Evolutionary conservation across 805 yeast genomes (phyloP), one percentile per base, ranked within the genome.

Genomic region (Candida rishiriensis): DNA sequence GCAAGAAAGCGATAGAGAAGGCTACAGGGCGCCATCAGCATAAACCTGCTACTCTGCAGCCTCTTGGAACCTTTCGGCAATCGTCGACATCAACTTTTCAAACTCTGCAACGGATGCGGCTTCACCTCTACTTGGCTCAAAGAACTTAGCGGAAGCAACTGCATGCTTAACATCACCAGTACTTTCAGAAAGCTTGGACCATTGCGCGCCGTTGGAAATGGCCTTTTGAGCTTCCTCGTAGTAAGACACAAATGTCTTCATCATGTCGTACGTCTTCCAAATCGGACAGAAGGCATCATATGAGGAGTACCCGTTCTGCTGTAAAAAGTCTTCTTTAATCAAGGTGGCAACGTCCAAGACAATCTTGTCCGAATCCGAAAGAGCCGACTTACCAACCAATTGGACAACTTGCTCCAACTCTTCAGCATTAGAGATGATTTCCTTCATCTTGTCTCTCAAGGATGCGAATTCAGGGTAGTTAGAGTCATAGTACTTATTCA

Each of bases 241-340:
- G 70, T 93, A 93, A 31, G 89, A 70, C 47, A 90, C 81, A 60
- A 93, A 93, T 10, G 90, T 84, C 69, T 86, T 89, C 98, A 93
- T 90, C 99, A 93, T 93, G 66, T 88, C 93, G 57, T 79, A 85
- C 38, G 99, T 93, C 77, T 93, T 93, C 99, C 99, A 93, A 63
- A 93, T 87, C 54, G 99, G 99, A 73, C 99, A 93, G 85, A 89
- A 93, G 33, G 96, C 96, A 70, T 93, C 99, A 65, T 93, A 93
- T 36, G 96, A 74, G 38, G 99, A 93, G 73, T 93, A 93, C 73
- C 99, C 99, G 71, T 93, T 93, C 75, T 93, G 99, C 73, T 93
- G 99, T 66, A 93, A 77, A 83, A 93, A 93, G 71, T 93, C 99
- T 69, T 93, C 99, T 70, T 93, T 93, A 69, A 93, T 83, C 66